A percentile compares a stretch with the other conserved stretches of the same genome.
Conservation (phyloP, 805 yeast species). For the Ogataea trehaloabstinens region DNA sequence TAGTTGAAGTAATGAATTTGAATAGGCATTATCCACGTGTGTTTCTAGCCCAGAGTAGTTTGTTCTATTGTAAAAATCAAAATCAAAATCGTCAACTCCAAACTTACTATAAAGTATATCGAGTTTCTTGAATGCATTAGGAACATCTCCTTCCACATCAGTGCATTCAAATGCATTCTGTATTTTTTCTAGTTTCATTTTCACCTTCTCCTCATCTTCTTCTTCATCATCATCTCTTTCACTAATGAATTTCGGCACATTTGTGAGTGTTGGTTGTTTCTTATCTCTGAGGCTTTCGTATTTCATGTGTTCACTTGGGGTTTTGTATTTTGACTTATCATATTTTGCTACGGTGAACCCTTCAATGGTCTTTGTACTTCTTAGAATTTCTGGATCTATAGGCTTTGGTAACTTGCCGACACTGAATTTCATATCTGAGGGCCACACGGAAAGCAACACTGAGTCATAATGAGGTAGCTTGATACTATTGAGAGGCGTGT, state of each 20-base stretch:
- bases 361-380: slow-evolving; percentile 35
- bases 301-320: slow-evolving; percentile 45
- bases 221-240: slow-evolving; percentile 41
- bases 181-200: slow-evolving; percentile 16
- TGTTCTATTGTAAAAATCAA: slow-evolving; percentile 77
- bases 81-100: slow-evolving; percentile 94
- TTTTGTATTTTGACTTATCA: slow-evolving; percentile 55
- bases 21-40: slow-evolving; percentile 73
- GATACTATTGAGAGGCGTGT: slow-evolving; percentile 62
- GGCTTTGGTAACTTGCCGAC: slow-evolving; percentile 55
- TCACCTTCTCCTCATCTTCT: slow-evolving; percentile 25
- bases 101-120: slow-evolving; percentile 82
- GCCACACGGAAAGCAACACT: slow-evolving; percentile 78
- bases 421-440: slow-evolving; percentile 57
- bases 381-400: slow-evolving; percentile 48
- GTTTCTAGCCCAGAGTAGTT: slow-evolving; percentile 82
- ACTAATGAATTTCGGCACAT: slow-evolving; percentile 57
- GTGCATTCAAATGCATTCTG: slow-evolving; percentile 31
- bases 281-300: slow-evolving; percentile 39
- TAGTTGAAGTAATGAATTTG: slow-evolving; percentile 76
- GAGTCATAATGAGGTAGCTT: slow-evolving; percentile 89
- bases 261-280: slow-evolving; percentile 22
- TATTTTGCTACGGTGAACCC: slow-evolving; percentile 47
- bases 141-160: slow-evolving; percentile 43
- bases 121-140: slow-evolving; percentile 72